Percentiles rank a stretch among this genome's conserved stretches.
Conservation (phyloP, 1,139 yeast genomes). For the Yamadazyma songkhlaensis region DNA sequence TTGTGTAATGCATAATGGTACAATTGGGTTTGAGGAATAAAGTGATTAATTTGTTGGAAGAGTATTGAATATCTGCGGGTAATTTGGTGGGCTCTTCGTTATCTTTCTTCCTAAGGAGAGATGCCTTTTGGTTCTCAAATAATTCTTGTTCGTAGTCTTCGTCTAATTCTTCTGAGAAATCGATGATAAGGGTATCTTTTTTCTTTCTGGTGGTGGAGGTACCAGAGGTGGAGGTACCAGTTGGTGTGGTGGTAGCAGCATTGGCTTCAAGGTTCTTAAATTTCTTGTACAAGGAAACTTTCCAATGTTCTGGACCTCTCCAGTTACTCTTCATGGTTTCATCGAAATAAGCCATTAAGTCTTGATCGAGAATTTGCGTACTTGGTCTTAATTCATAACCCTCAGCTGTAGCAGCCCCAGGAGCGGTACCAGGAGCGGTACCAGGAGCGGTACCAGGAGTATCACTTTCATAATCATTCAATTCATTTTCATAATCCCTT, state of each 20-base stretch:
- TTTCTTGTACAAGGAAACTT: slow-evolving; percentile 57
- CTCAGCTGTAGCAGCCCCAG: background rate
- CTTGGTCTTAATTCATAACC: slow-evolving; percentile 19
- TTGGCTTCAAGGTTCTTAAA: slow-evolving; percentile 15
- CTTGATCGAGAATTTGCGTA: slow-evolving; percentile 53
- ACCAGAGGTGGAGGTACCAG: too few species aligned
- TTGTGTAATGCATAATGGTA: slow-evolving; percentile 31
- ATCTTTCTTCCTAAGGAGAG: slow-evolving; percentile 25
- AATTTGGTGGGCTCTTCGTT: slow-evolving; percentile 42
- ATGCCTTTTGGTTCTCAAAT: slow-evolving; percentile 47
- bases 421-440: too few species aligned
- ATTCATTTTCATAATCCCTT: slow-evolving; percentile 28
- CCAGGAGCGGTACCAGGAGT: too few species aligned
- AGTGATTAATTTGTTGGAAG: slow-evolving; percentile 64
- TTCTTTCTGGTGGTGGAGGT: too few species aligned
- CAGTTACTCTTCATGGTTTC: slow-evolving; percentile 66
- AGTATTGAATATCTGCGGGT: slow-evolving; percentile 74
- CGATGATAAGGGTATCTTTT: slow-evolving; percentile 38
- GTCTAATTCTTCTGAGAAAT: slow-evolving; percentile 43
- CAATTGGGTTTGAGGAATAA: slow-evolving; percentile 67
- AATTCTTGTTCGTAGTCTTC: slow-evolving; percentile 44
- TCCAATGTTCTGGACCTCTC: slow-evolving; percentile 97
- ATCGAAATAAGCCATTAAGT: slow-evolving; percentile 78
- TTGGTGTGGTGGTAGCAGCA: slow-evolving; percentile 6
- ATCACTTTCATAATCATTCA: slow-evolving; percentile 16